Evolutionary conservation across 805 yeast species (phyloP).

Genomic region (Nakazawaea molendinolei): DNA sequence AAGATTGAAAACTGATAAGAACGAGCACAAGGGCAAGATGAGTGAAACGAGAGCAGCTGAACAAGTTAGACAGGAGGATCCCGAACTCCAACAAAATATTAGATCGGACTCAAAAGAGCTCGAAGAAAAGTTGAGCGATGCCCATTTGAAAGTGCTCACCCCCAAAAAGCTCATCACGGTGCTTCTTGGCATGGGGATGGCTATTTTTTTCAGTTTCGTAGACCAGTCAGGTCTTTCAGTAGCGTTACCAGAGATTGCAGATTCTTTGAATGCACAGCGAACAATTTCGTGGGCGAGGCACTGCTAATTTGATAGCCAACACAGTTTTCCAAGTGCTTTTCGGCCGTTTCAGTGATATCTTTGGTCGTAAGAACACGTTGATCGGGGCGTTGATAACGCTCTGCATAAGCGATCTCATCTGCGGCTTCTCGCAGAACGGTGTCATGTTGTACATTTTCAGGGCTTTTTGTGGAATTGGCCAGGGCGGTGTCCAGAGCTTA

Average conservation of each 20-base stretch:
- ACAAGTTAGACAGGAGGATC: background rate
- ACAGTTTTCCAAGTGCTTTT: conserved; percentile 46
- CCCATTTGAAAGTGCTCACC: conserved; percentile 7
- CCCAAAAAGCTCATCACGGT: conserved; percentile 8
- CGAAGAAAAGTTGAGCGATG: conserved; percentile 11
- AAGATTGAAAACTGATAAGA: too few relatives aligned
- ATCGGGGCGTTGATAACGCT: conserved; percentile 32
- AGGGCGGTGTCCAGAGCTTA: conserved; percentile 43
- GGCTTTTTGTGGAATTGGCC: conserved; percentile 49
- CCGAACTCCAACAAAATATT: background rate
- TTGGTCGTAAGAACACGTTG: conserved; percentile 42
- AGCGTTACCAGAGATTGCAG: conserved; percentile 40
- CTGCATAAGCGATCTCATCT: conserved; percentile 37
- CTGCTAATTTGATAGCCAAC: conserved; percentile 43
- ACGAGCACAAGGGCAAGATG: background rate
- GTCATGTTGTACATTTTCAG: conserved; percentile 43
- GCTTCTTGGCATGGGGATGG: conserved; percentile 7
- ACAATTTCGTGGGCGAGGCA: conserved; percentile 52
- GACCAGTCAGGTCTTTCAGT: conserved; percentile 45
- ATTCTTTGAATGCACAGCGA: conserved; percentile 35
- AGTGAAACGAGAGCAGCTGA: background rate
- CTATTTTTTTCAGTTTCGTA: conserved; percentile 26
- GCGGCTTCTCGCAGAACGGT: conserved; percentile 43
- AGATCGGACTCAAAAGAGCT: background rate
- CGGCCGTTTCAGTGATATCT: conserved; percentile 48